Percentiles rank a stretch among this genome's conserved stretches.
phyloP scores from a whole-genome alignment of 371 early-diverging fungal genomes.

The Mucor saturninus region DNA sequence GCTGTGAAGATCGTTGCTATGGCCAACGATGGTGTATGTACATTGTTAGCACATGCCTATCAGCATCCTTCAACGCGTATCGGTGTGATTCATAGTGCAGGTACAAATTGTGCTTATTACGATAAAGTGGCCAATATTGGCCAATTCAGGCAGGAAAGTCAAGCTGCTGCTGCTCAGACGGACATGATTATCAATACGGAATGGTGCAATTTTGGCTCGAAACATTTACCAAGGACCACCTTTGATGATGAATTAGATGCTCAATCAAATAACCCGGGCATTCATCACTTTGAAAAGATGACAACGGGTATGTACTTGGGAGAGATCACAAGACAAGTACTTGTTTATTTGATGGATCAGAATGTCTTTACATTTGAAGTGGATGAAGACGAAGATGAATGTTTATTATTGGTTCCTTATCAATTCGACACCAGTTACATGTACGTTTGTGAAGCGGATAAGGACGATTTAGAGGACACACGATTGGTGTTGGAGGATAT shows the following conservation, averaged over 20 bases:
- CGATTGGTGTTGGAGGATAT: slow-evolving; percentile 52
- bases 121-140: slow-evolving; percentile 45
- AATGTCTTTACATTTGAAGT: slow-evolving; percentile 68
- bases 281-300: slow-evolving; percentile 92
- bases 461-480: slow-evolving; percentile 45
- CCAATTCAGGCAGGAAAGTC: slow-evolving; percentile 23
- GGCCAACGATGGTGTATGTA: slow-evolving; percentile 76
- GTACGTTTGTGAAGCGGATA: slow-evolving; percentile 59
- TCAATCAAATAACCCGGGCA: slow-evolving; percentile 71
- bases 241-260: slow-evolving; percentile 83
- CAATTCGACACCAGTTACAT: slow-evolving; percentile 85
- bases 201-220: slow-evolving; percentile 78
- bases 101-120: slow-evolving; percentile 93
- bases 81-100: slow-evolving; percentile 92
- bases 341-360: slow-evolving; percentile 74
- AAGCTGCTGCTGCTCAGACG: neutral
- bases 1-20: slow-evolving; percentile 53
- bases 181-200: slow-evolving; percentile 93
- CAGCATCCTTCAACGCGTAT: slow-evolving; percentile 83
- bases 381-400: slow-evolving; percentile 36
- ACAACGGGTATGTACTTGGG: slow-evolving; percentile 93
- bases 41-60: slow-evolving; percentile 90
- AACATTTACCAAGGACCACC: slow-evolving; percentile 73
- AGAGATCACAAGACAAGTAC: slow-evolving; percentile 81
- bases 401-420: slow-evolving; percentile 58